phyloP scores from a whole-genome alignment of 257 asterid genomes.

The Salvia rosmarinus region DNA sequence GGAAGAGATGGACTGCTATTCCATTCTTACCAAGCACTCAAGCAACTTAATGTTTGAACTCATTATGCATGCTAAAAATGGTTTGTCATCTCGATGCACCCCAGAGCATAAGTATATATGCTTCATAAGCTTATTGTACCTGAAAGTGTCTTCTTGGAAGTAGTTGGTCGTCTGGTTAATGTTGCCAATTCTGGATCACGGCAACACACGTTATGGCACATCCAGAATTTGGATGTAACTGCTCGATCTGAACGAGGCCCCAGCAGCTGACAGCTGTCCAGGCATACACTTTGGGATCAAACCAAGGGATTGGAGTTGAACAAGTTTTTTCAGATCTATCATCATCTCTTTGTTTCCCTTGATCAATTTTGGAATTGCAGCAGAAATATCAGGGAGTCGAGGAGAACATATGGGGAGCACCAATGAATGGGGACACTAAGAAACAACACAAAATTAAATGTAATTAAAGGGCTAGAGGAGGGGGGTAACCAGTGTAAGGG shows the following conservation, averaged over 20 bases:
- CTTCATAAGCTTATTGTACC: too few relatives aligned
- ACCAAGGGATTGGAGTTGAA: not conserved
- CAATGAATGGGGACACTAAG: not conserved
- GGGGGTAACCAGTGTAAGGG: not conserved
- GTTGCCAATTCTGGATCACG: not conserved
- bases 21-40: not conserved
- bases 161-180: not conserved
- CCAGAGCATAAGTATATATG: too few relatives aligned
- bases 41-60: not conserved
- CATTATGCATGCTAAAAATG: not conserved
- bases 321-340: not conserved
- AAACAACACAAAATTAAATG: slow-evolving; percentile 2
- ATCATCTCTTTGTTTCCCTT: not conserved
- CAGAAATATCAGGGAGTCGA: not conserved
- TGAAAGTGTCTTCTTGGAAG: not conserved
- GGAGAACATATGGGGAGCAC: not conserved
- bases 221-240: too few relatives aligned
- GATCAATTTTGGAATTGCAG: not conserved
- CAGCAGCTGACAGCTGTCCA: slow-evolving; percentile 11
- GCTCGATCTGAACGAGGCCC: not conserved
- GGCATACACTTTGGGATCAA: not conserved
- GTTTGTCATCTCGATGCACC: too few relatives aligned
- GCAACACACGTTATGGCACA: not conserved
- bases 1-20: too few relatives aligned
- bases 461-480: not conserved